Evolutionary conservation across 192 early-diverging fungal species (phyloP).

Genomic region (Helicostylum pulchrum): DNA sequence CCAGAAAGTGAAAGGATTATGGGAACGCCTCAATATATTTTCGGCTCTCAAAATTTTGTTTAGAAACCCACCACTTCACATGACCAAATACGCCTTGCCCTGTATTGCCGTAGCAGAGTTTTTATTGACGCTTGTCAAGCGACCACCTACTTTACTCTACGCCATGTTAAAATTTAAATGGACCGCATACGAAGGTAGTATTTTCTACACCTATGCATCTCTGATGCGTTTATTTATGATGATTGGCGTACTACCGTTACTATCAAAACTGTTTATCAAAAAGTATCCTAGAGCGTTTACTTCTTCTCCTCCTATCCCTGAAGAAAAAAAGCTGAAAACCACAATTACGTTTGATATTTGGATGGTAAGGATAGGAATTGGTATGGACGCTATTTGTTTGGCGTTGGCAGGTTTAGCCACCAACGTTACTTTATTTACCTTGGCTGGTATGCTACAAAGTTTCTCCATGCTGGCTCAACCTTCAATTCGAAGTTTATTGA

Average conservation of each 20-base stretch:
- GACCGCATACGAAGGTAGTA: conserved; percentile 43
- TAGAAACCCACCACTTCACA: conserved; percentile 7
- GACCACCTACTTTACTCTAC: conserved; percentile 38
- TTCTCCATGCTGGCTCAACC: conserved; percentile 35
- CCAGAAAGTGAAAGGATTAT: neutral
- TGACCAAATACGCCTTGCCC: conserved; percentile 18
- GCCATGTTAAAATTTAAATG: conserved; percentile 45
- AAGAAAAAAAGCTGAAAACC: neutral
- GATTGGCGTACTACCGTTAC: conserved; percentile 33
- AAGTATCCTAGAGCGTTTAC: neutral
- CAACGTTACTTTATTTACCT: conserved; percentile 8
- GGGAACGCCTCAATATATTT: conserved; percentile 31
- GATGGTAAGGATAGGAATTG: conserved; percentile 43
- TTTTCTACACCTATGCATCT: conserved; percentile 25
- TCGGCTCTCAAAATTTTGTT: conserved; percentile 24
- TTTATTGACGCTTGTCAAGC: conserved; percentile 21
- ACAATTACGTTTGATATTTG: conserved; percentile 43
- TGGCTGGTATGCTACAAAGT: conserved; percentile 30
- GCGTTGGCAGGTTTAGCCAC: conserved; percentile 34
- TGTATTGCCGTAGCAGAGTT: conserved; percentile 22
- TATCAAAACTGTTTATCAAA: conserved; percentile 33
- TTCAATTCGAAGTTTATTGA: conserved; percentile 41
- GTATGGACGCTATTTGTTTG: conserved; percentile 36
- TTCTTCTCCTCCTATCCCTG: neutral
- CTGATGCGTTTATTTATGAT: conserved; percentile 33